Evolutionary conservation across 1,284 basidiomycete genomes (phyloP).

Genomic region (Trametes hirsuta): DNA sequence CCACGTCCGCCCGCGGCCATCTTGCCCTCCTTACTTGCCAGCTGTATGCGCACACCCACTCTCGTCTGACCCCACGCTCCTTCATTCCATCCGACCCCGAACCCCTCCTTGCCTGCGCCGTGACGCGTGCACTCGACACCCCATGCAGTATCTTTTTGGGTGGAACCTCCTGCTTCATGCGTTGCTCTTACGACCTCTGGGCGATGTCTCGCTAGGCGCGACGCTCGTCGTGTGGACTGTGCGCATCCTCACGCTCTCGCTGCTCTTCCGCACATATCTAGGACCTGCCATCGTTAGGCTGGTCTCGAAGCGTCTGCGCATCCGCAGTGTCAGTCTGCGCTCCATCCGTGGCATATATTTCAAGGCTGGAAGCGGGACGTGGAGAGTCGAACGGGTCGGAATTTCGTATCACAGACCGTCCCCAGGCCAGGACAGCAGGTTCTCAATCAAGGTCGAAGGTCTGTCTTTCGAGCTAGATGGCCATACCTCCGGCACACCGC

Average conservation of each 20-base stretch:
- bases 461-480: conserved; percentile 53
- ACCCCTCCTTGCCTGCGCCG: neutral
- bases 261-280: conserved; percentile 65
- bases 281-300: conserved; percentile 62
- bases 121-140: neutral
- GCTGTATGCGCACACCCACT: conserved; percentile 12
- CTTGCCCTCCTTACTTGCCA: neutral
- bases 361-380: conserved; percentile 52
- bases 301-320: conserved; percentile 61
- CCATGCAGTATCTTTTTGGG: conserved; percentile 5
- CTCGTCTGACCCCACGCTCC: conserved; percentile 17
- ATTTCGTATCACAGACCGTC: conserved; percentile 56
- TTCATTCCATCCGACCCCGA: neutral
- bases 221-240: conserved; percentile 49
- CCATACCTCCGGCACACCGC: neutral
- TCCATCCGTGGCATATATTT: conserved; percentile 78
- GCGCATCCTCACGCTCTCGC: conserved; percentile 53
- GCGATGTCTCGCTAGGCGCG: conserved; percentile 40
- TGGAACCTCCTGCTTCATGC: conserved; percentile 30
- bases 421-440: conserved; percentile 48
- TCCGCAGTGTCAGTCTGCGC: conserved; percentile 72
- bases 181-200: conserved; percentile 27
- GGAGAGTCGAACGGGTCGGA: conserved; percentile 68
- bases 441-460: conserved; percentile 64
- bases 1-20: conserved; percentile 9